Evolutionary conservation across 2,329 filamentous ascomycete species (phyloP).

Genomic region (Talaromyces sp.): DNA sequence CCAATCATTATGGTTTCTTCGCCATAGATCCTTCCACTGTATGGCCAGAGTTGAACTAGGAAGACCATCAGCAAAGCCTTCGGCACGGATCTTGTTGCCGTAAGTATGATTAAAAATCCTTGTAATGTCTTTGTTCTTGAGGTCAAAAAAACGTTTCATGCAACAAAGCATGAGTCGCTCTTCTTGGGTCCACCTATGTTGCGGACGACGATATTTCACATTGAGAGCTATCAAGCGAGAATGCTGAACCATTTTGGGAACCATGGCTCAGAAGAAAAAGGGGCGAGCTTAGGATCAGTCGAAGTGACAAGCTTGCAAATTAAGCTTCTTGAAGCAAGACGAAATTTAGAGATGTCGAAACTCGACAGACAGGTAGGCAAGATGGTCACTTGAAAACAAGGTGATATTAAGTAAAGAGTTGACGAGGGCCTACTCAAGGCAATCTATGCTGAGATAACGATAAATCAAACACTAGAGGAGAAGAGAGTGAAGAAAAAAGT

Average conservation of each 20-base stretch:
- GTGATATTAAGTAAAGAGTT: neutral
- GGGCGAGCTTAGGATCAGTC: too few species aligned
- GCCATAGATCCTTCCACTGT: constrained; percentile 29
- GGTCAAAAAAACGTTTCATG: constrained; percentile 28
- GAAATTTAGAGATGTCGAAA: neutral
- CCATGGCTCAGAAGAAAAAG: too few species aligned
- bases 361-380: neutral
- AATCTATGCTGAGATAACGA: neutral
- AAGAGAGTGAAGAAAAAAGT: neutral
- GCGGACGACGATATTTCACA: neutral
- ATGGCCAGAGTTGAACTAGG: constrained; percentile 19
- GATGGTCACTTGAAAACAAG: neutral
- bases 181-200: constrained; percentile 24
- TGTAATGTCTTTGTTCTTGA: constrained; percentile 15
- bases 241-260: neutral
- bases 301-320: neutral
- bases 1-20: constrained; percentile 26
- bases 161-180: constrained; percentile 29
- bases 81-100: constrained; percentile 21
- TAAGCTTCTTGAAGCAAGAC: neutral
- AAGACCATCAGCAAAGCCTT: constrained; percentile 24
- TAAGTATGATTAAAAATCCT: constrained; percentile 32
- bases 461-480: neutral
- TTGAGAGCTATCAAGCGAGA: neutral
- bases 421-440: neutral